phyloP scores from a whole-genome alignment of 208 protist species.

The Wallacemonas collosoma region DNA sequence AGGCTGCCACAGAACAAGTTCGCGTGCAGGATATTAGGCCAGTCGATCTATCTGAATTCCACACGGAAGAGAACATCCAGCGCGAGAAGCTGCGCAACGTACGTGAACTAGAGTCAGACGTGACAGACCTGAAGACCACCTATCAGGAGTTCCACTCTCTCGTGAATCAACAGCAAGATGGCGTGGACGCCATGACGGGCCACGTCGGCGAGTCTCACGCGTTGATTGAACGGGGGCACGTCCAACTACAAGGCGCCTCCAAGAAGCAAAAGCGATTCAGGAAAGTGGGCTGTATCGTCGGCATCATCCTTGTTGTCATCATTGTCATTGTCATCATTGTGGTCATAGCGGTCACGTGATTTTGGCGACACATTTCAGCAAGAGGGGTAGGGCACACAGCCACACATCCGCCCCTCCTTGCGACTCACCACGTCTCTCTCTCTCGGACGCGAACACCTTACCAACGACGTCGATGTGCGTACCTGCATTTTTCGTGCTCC shows the following conservation, averaged over 20 bases:
- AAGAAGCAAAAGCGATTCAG: conserved; percentile 51
- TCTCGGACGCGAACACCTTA: too few relatives aligned
- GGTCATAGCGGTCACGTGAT: conserved; percentile 36
- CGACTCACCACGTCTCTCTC: too few relatives aligned
- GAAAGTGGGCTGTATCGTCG: conserved; percentile 65
- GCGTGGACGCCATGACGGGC: conserved; percentile 48
- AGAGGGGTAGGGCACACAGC: too few relatives aligned
- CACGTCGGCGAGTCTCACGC: conserved; percentile 59
- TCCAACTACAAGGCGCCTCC: conserved; percentile 60
- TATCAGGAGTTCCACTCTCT: conserved; percentile 80
- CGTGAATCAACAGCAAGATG: conserved; percentile 69
- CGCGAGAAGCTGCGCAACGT: conserved; percentile 67
- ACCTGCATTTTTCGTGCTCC: too few relatives aligned
- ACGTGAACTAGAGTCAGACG: conserved; percentile 72
- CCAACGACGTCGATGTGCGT: too few relatives aligned
- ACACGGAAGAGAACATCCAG: conserved; percentile 76
- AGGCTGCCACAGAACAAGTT: conserved; percentile 27
- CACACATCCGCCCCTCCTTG: not conserved
- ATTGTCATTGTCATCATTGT: conserved; percentile 57
- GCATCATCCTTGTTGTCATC: conserved; percentile 55
- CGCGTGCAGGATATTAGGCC: conserved; percentile 45
- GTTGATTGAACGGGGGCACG: conserved; percentile 60
- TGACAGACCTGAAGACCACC: conserved; percentile 71
- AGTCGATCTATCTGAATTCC: conserved; percentile 61
- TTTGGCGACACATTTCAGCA: not conserved